Evolutionary conservation across 164 flowering plant species (phyloP), one percentile per base, ranked within the genome.

Genomic region (Umbellularia californica): DNA sequence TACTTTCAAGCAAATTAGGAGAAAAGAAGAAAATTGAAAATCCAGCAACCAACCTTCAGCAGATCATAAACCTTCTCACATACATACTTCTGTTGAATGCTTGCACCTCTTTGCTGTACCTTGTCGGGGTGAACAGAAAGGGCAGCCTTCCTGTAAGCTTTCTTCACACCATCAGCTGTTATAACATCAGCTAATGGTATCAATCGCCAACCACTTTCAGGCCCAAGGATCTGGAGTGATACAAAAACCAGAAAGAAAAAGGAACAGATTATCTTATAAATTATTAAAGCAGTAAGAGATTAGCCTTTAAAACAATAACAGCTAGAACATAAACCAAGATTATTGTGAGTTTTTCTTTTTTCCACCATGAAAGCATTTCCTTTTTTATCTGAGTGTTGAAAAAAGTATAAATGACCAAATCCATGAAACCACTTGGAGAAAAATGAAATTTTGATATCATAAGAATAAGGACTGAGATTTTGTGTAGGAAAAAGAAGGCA

Each of bases 21-120:
- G 3, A 9, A 67, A 30, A 67, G 69, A 67, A 67, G 22, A 30
- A 67, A 67, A 28, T 5, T 25, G 11, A 60, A 23, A 51, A 69
- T 27, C 5, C 20, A 69, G 73, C 1, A 75, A 76, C 84, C 23
- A 12, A 93, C 98, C 98, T 95, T 88, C 24, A 95, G 83, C 79
- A 95, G 97, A 89, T 95, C 97, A 80, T 93, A 95, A 74, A 95
- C 98, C 82, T 93, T 93, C 83, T 91, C 98, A 58, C 95, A 93
- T 67, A 86, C 86, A 83, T 95, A 90, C 85, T 93, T 95, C 76
- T 93, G 97, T 74, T 86, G 94, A 77, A 90, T 85, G 85, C 82
- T 90, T 20, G 97, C 97, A 72, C 98, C 92, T 6, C 95, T 90
- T 69, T 95, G 98, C 80, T 93, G 98, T 77, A 95, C 79, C 83